These are phyloP conservation scores for Eustoma russellianum DNA, from an alignment of 257 asterid genomes.

Conservation along the genomic window DNA sequence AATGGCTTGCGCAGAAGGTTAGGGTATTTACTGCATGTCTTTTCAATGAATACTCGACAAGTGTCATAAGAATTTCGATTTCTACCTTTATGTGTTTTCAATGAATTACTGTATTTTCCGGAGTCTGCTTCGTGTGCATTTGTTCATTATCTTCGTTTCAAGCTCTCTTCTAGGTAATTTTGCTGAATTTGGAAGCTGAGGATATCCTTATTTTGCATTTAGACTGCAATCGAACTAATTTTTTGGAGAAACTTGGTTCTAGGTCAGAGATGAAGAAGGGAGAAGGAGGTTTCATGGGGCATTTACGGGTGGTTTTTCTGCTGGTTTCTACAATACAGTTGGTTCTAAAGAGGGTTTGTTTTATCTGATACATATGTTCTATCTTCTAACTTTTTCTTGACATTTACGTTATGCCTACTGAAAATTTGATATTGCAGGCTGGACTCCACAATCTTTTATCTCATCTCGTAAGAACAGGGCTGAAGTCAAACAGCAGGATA, in stretches of 20 bases:
- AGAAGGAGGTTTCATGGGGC: slow-evolving; percentile 98
- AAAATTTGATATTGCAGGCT: slow-evolving; percentile 41
- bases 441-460: slow-evolving; percentile 83
- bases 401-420: not conserved
- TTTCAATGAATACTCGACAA: no score
- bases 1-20: no score
- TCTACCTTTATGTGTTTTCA: no score
- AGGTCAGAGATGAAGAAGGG: slow-evolving; percentile 95
- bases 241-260: slow-evolving; percentile 3
- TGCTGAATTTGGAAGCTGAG: no score
- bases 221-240: no score
- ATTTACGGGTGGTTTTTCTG: slow-evolving; percentile 88
- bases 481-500: slow-evolving; percentile 56
- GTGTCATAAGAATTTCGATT: no score
- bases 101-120: no score
- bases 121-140: no score
- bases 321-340: slow-evolving; percentile 81
- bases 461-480: slow-evolving; percentile 87
- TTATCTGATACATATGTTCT: not conserved
- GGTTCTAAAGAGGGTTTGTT: slow-evolving; percentile 86
- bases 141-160: no score
- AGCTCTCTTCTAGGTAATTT: not conserved
- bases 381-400: not conserved
- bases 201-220: not conserved
- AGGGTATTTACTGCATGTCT: no score